Evolutionary conservation across 1,284 basidiomycete species (phyloP).

Genomic region (Kwoniella shivajii): DNA sequence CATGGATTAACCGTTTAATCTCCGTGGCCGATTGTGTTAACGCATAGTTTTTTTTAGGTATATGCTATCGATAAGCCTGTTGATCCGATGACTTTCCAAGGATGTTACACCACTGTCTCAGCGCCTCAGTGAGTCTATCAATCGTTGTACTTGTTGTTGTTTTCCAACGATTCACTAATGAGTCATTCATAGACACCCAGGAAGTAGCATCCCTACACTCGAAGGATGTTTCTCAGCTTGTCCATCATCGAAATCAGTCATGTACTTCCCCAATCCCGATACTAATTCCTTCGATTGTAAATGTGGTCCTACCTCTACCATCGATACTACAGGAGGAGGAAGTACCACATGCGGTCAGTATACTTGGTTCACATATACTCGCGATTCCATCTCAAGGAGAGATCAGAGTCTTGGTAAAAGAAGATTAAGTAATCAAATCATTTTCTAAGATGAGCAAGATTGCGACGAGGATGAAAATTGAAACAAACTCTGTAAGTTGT

Average conservation of each 20-base stretch:
- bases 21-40: too few relatives aligned
- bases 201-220: not conserved
- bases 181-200: not conserved
- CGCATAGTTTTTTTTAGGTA: not conserved
- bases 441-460: not conserved
- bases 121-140: not conserved
- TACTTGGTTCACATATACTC: constrained; percentile 2
- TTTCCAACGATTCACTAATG: not conserved
- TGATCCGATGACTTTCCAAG: not conserved
- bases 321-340: not conserved
- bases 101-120: not conserved
- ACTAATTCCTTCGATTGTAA: constrained; percentile 3
- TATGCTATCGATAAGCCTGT: not conserved
- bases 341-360: not conserved
- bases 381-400: not conserved
- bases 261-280: not conserved
- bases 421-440: not conserved
- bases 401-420: not conserved
- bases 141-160: not conserved
- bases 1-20: not conserved
- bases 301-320: not conserved
- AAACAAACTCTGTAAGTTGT: too few relatives aligned
- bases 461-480: not conserved
- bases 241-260: not conserved
- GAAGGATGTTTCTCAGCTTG: constrained; percentile 1